phyloP scores from a whole-genome alignment of 306 rosid species.

The Medicago arabica region DNA sequence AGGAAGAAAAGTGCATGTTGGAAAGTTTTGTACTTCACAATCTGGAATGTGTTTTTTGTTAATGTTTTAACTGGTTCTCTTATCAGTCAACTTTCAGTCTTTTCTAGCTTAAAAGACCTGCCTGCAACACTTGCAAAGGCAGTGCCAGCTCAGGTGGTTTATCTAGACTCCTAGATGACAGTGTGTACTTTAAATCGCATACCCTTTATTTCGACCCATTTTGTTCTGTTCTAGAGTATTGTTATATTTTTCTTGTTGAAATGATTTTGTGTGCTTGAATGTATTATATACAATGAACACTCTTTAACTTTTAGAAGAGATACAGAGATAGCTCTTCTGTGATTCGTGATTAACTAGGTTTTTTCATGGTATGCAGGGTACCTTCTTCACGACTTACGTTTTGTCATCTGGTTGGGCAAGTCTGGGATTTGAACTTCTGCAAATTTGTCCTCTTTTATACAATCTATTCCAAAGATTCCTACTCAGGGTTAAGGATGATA shows the following conservation, averaged over 20 bases:
- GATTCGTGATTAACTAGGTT: conserved; percentile 32
- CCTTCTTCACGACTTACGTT: conserved; percentile 90
- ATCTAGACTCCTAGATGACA: conserved; percentile 30
- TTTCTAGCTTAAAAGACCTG: conserved; percentile 72
- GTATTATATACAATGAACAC: conserved; percentile 12
- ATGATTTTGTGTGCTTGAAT: conserved; percentile 27
- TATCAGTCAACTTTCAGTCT: conserved; percentile 65
- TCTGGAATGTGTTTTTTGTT: conserved; percentile 96
- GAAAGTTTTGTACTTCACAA: conserved; percentile 90
- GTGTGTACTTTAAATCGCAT: conserved; percentile 16
- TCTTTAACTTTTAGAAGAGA: conserved; percentile 31
- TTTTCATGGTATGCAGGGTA: conserved; percentile 62
- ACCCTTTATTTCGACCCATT: conserved; percentile 6
- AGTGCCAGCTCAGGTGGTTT: conserved; percentile 86
- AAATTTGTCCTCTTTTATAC: conserved; percentile 70
- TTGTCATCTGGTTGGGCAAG: conserved; percentile 98
- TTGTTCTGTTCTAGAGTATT: conserved; percentile 1
- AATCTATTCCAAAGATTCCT: conserved; percentile 59
- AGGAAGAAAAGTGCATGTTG: conserved; percentile 93
- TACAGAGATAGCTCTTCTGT: conserved; percentile 6
- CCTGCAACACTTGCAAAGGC: conserved; percentile 86
- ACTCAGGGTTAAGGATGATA: conserved; percentile 63
- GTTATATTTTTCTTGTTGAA: conserved; percentile 20
- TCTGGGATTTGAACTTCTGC: conserved; percentile 85
- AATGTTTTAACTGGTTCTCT: conserved; percentile 83